A percentile compares a stretch with the other conserved stretches of the same genome.
phyloP scores from a whole-genome alignment of 257 asterid genomes.

The Petrea volubilis region DNA sequence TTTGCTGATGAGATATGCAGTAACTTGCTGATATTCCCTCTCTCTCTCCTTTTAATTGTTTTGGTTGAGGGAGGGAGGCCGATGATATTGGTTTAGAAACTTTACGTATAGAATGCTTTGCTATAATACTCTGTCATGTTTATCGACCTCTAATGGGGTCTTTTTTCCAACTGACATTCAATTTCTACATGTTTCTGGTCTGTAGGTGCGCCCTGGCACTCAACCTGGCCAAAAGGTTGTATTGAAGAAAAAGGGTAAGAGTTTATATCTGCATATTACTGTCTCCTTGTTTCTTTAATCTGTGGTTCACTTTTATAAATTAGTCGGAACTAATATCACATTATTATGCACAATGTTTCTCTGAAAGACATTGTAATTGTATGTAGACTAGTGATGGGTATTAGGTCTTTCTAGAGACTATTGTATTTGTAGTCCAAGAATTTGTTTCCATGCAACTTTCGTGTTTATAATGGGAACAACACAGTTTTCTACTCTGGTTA shows the following conservation, averaged over 20 bases:
- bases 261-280: constrained; percentile 3
- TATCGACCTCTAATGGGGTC: constrained; percentile 10
- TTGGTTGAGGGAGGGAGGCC: too few relatives aligned
- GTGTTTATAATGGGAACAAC: too few relatives aligned
- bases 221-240: constrained; percentile 96
- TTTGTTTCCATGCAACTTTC: background rate
- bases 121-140: background rate
- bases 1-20: too few relatives aligned
- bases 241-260: constrained; percentile 73
- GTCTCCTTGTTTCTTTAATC: constrained; percentile 7
- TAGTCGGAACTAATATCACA: too few relatives aligned
- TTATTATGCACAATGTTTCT: background rate
- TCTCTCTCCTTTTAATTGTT: background rate
- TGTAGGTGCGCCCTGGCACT: constrained; percentile 86
- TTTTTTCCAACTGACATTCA: constrained; percentile 6
- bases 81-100: too few relatives aligned
- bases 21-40: constrained; percentile 1
- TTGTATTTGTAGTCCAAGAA: background rate
- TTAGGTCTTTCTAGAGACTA: background rate
- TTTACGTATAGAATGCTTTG: too few relatives aligned
- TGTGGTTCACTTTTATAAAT: constrained; percentile 4
- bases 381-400: background rate
- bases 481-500: too few relatives aligned
- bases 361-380: background rate
- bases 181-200: constrained; percentile 23